Percentiles rank a stretch among this genome's conserved stretches.
phyloP scores from a whole-genome alignment of 305 asterid genomes.

The Solanum hybrid region DNA sequence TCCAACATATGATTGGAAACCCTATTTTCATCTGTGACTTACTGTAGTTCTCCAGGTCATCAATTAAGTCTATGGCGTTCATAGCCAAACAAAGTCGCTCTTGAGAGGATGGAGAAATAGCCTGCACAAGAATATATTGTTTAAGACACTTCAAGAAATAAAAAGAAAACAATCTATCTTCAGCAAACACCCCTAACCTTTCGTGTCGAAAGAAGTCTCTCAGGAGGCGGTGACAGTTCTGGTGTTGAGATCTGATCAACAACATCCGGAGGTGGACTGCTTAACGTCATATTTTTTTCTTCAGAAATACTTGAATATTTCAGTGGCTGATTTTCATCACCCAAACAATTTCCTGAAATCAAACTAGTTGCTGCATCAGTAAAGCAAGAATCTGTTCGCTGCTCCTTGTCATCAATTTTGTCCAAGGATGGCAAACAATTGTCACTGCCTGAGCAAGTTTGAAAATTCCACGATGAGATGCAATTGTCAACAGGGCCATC shows the following conservation, averaged over 20 bases:
- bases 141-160: conserved; percentile 2
- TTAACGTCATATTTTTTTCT: conserved; percentile 19
- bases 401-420: conserved; percentile 20
- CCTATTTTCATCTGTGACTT: conserved; percentile 21
- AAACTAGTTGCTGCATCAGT: conserved; percentile 12
- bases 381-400: conserved; percentile 17
- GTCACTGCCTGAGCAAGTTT: conserved; percentile 13
- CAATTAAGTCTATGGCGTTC: conserved; percentile 34
- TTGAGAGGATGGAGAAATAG: conserved; percentile 66
- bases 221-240: conserved; percentile 39
- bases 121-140: conserved; percentile 34
- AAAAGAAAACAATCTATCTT: conserved; percentile 6
- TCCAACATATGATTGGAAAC: background rate
- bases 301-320: conserved; percentile 13
- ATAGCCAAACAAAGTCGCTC: conserved; percentile 44
- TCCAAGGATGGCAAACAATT: conserved; percentile 19
- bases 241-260: conserved; percentile 20
- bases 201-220: conserved; percentile 61
- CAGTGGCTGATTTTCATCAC: conserved; percentile 22
- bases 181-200: conserved; percentile 42
- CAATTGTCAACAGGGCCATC: conserved; percentile 16
- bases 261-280: conserved; percentile 21
- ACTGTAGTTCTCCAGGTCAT: conserved; percentile 30
- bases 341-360: conserved; percentile 12
- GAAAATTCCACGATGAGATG: conserved; percentile 10